These are phyloP conservation scores for Emydomyces testavorans DNA, from an alignment of 2,329 filamentous ascomycete species.

Conservation along the genomic window DNA sequence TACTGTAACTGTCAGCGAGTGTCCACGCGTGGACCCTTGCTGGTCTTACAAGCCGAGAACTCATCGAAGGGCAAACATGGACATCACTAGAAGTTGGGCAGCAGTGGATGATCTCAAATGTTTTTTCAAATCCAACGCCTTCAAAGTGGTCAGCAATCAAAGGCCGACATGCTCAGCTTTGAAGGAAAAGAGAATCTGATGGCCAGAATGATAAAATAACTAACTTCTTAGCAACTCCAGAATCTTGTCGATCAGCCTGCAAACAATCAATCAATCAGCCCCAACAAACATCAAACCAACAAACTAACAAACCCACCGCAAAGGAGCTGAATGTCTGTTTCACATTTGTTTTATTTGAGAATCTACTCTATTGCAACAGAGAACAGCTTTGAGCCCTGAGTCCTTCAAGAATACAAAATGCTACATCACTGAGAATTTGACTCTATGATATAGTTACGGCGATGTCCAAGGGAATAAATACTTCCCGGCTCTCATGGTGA, in stretches of 20 bases:
- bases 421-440: no score
- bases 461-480: no score
- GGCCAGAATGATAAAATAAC: not conserved
- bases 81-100: not conserved
- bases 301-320: not conserved
- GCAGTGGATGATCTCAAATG: not conserved
- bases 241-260: not conserved
- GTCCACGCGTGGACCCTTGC: conserved; percentile 32
- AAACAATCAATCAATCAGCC: not conserved
- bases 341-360: no score
- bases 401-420: no score
- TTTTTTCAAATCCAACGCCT: not conserved
- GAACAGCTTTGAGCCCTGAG: no score
- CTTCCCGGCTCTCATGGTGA: no score
- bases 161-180: not conserved
- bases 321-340: no score
- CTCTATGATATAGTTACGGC: no score
- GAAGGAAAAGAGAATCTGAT: not conserved
- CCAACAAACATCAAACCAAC: not conserved
- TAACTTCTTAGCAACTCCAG: no score
- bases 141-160: not conserved
- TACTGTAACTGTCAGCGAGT: conserved; percentile 31
- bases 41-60: conserved; percentile 29
- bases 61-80: conserved; percentile 27
- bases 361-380: no score